Base-by-base conservation (phyloP, 1,139 yeast species). In the Meyerozyma sp. region DNA sequence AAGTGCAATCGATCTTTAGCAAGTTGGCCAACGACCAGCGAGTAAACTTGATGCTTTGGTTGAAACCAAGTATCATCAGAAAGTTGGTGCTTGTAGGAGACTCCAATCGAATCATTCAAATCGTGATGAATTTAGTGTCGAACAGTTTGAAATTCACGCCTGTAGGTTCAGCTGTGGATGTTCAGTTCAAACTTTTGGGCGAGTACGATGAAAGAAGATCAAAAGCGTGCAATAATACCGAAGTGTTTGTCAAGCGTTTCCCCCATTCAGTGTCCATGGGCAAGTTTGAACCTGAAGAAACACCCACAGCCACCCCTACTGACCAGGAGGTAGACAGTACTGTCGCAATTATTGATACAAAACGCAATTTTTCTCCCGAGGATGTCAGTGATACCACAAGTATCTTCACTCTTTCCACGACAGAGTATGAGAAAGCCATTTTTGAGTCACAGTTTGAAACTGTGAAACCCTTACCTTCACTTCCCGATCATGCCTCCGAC, bases 81-180 rank as follows among this genome's bases (percentile, higher is more conserved):
- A 73, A 78, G 59, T 74, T 85, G 69, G 75, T 86, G 6, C 62
- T 91, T 4, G 79, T 75, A 61, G 97, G 96, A 7, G 98, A 93
- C 62, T 79, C 91, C 4, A 87, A 87, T 60, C 73, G 97, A 58
- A 84, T 91, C 39, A 80, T 86, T 44, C 98, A 91, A 62, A 82
- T 91, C 42, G 82, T 90, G 9, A 84, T 88, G 86, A 91, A 91
- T 54, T 66, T 91, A 46, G 90, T 90, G 2, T 85, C 95, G 11
- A 91, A 89, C 60, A 84, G 95, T 0, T 66, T 91, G 50, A 91
- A 91, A 57, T 91, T 91, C 56, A 90, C 97, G 0, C 95, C 95
- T 0, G 82, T 80, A 16, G 89, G 88, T 49, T 97, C 97, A 2
- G 73, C 77, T 13, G 95, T 93, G 13, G 75, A 76, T 26, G 93